Percentiles rank a stretch among this genome's conserved stretches.
Conservation (phyloP, 345 rosid species). For the Erysimum cheiranthoides region DNA sequence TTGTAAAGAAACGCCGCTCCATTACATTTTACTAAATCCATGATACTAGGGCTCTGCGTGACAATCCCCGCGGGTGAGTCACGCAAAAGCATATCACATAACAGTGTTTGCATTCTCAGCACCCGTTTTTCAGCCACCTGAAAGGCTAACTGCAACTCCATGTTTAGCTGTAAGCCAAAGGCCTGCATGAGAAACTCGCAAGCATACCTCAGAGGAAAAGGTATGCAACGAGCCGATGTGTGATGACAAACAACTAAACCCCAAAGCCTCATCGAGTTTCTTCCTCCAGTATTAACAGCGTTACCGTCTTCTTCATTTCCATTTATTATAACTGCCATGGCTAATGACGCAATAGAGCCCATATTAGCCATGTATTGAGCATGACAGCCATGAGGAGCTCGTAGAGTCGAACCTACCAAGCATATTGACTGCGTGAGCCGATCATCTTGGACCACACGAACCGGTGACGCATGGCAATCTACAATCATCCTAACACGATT, state of each 20-base stretch:
- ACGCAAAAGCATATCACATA: slow-evolving; percentile 95
- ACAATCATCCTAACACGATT: slow-evolving; percentile 96
- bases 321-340: slow-evolving; percentile 86
- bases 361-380: slow-evolving; percentile 93
- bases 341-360: slow-evolving; percentile 89
- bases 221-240: slow-evolving; percentile 83
- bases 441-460: slow-evolving; percentile 70
- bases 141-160: slow-evolving; percentile 90
- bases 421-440: slow-evolving; percentile 83
- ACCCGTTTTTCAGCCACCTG: slow-evolving; percentile 87
- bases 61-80: slow-evolving; percentile 87
- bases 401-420: slow-evolving; percentile 91
- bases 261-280: slow-evolving; percentile 84
- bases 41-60: slow-evolving; percentile 90
- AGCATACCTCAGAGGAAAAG: slow-evolving; percentile 92
- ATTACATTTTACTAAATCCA: slow-evolving; percentile 93
- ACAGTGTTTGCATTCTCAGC: slow-evolving; percentile 85
- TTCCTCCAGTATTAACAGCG: slow-evolving; percentile 51
- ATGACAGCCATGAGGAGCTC: slow-evolving; percentile 96
- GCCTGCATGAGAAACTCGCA: slow-evolving; percentile 99
- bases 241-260: slow-evolving; percentile 98
- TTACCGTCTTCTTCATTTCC: slow-evolving; percentile 73
- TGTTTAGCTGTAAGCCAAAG: slow-evolving; percentile 90
- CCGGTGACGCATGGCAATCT: slow-evolving; percentile 74
- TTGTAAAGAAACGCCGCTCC: slow-evolving; percentile 89